A percentile compares a stretch with the other conserved stretches of the same genome.
These are phyloP conservation scores for Parietichytrium sp. DNA, from an alignment of 108 stramenopile genomes.

Conservation along the genomic window DNA sequence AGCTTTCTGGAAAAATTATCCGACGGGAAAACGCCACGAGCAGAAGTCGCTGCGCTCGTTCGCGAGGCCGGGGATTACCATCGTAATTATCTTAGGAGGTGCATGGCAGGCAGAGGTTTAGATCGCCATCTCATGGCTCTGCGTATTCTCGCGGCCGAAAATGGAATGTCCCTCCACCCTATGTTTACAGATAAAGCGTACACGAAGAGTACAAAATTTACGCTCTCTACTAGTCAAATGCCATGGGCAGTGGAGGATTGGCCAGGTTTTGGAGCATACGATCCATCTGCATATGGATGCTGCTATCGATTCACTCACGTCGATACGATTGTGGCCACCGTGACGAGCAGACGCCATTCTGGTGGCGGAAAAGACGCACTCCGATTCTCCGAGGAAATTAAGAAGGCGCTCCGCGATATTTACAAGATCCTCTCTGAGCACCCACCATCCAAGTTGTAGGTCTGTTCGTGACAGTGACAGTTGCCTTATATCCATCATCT, in stretches of 20 bases:
- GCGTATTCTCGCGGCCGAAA: neutral
- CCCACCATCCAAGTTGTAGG: neutral
- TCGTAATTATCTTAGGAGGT: neutral
- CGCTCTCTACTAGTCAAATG: neutral
- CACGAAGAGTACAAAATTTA: neutral
- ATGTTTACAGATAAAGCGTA: neutral
- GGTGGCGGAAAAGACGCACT: neutral
- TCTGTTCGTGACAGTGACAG: too few species aligned
- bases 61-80: neutral
- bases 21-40: neutral
- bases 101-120: constrained; percentile 32
- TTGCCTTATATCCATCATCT: too few species aligned
- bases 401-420: constrained; percentile 12
- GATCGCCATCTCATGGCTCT: constrained; percentile 6
- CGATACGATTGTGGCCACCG: constrained; percentile 10
- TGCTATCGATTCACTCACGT: constrained; percentile 3
- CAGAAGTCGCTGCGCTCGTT: neutral
- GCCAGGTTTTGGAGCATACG: constrained; percentile 34
- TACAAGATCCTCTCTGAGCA: neutral
- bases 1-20: neutral
- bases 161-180: neutral
- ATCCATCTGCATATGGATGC: constrained; percentile 4
- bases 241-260: constrained; percentile 24
- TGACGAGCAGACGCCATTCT: neutral
- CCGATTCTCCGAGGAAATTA: neutral